Evolutionary conservation across 495 filamentous ascomycete species (phyloP).

Genomic region (Neurospora intermedia): DNA sequence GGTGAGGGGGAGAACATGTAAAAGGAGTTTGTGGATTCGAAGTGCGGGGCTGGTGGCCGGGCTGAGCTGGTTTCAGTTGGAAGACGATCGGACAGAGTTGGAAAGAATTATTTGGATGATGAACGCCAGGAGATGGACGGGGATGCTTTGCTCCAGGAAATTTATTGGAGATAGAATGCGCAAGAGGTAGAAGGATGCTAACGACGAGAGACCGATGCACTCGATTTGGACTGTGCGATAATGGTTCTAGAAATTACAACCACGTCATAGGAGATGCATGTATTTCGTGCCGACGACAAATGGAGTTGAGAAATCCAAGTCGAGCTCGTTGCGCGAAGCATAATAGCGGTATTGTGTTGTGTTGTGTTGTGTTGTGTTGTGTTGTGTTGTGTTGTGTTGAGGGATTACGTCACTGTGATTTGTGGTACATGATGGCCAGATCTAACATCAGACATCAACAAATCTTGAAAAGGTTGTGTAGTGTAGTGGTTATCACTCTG

Average conservation of each 20-base stretch:
- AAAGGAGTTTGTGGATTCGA: background rate
- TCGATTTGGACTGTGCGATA: background rate
- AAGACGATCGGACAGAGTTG: background rate
- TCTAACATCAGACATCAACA: background rate
- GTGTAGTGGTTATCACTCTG: constrained; percentile 1
- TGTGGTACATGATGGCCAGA: background rate
- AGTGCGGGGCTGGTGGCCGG: background rate
- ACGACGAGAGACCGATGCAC: background rate
- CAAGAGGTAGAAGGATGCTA: background rate
- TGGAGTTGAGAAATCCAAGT: background rate
- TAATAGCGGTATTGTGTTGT: background rate
- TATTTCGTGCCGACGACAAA: background rate
- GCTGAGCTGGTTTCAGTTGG: background rate
- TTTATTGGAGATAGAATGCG: background rate
- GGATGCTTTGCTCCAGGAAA: background rate
- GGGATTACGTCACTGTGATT: background rate
- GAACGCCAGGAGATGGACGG: background rate
- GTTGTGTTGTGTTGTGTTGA: background rate
- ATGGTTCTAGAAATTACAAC: background rate
- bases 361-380: background rate
- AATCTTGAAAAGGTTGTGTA: background rate
- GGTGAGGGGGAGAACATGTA: background rate
- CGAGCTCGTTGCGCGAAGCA: background rate
- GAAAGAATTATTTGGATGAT: background rate
- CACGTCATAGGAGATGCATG: background rate